phyloP scores from a whole-genome alignment of 2,329 filamentous ascomycete species.

The Aspergillus ustus region DNA sequence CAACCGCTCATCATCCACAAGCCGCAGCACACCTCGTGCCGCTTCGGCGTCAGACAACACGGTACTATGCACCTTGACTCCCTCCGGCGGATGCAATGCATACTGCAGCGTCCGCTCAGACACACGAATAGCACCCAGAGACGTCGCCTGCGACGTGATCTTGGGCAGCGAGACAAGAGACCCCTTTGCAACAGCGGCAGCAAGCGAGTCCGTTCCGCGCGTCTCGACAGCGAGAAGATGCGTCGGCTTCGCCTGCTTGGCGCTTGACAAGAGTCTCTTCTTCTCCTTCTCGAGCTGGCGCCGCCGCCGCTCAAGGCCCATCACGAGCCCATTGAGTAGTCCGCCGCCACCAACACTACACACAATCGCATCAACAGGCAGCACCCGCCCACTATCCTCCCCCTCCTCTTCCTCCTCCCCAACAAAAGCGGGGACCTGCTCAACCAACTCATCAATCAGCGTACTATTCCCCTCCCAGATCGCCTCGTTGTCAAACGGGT shows the following conservation, averaged over 20 bases:
- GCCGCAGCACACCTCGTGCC: slow-evolving; percentile 72
- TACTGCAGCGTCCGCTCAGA: slow-evolving; percentile 70
- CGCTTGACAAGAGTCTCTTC: not conserved
- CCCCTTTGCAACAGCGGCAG: slow-evolving; percentile 58
- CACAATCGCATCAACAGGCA: slow-evolving; percentile 69
- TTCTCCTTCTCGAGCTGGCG: slow-evolving; percentile 21
- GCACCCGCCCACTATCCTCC: slow-evolving; percentile 33
- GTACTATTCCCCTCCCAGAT: slow-evolving; percentile 54
- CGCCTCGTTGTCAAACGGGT: slow-evolving; percentile 51
- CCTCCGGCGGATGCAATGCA: slow-evolving; percentile 52
- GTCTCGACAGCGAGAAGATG: slow-evolving; percentile 77
- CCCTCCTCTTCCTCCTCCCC: slow-evolving; percentile 42
- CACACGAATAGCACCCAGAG: slow-evolving; percentile 74
- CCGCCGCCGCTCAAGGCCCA: slow-evolving; percentile 63
- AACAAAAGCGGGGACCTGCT: slow-evolving; percentile 42
- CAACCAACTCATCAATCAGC: slow-evolving; percentile 49
- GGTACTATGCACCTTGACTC: slow-evolving; percentile 60
- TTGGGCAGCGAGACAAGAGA: slow-evolving; percentile 67
- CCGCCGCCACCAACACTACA: slow-evolving; percentile 83
- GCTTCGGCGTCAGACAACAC: slow-evolving; percentile 79
- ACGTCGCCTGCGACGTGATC: slow-evolving; percentile 77
- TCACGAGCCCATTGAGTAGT: slow-evolving; percentile 74
- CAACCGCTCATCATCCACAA: slow-evolving; percentile 80
- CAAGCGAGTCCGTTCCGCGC: slow-evolving; percentile 70
- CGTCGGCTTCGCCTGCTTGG: slow-evolving; percentile 33